These are phyloP conservation scores for Rhytidiadelphus loreus DNA, from an alignment of 225 moss, liverwort and hornwort genomes.

Conservation along the genomic window DNA sequence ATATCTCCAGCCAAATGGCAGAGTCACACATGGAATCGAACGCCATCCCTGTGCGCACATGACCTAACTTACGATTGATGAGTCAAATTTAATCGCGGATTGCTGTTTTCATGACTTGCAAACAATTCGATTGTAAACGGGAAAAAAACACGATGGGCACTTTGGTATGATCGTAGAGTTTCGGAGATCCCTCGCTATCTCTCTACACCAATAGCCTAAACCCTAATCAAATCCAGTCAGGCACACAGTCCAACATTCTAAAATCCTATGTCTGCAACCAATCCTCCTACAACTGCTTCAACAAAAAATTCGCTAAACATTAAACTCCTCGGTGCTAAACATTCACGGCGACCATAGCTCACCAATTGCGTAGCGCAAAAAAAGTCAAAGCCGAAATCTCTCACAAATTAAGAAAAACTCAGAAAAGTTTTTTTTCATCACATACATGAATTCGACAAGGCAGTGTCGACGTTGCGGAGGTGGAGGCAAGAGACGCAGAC, in stretches of 20 bases:
- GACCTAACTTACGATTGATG: not conserved
- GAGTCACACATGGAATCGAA: not conserved
- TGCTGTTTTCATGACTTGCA: not conserved
- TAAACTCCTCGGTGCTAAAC: not conserved
- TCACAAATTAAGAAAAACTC: not conserved
- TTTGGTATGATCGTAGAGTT: too few species aligned
- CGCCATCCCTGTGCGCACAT: not conserved
- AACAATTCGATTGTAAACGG: not conserved
- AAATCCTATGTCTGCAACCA: not conserved
- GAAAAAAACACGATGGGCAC: too few species aligned
- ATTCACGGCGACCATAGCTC: not conserved
- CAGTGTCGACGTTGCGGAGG: not conserved
- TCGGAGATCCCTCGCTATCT: not conserved
- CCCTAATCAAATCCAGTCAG: not conserved
- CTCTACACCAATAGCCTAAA: not conserved
- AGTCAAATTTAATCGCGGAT: not conserved
- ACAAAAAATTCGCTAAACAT: not conserved
- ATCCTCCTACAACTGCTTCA: not conserved
- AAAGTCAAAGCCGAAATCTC: not conserved
- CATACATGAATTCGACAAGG: slow-evolving; percentile 3
- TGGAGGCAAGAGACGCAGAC: slow-evolving; percentile 5
- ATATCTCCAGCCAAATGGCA: not conserved
- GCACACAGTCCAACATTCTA: not conserved
- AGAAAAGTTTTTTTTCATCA: not conserved
- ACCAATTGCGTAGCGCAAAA: not conserved